phyloP scores from a whole-genome alignment of 768 basidiomycete genomes.

The Grammothele lineata region DNA sequence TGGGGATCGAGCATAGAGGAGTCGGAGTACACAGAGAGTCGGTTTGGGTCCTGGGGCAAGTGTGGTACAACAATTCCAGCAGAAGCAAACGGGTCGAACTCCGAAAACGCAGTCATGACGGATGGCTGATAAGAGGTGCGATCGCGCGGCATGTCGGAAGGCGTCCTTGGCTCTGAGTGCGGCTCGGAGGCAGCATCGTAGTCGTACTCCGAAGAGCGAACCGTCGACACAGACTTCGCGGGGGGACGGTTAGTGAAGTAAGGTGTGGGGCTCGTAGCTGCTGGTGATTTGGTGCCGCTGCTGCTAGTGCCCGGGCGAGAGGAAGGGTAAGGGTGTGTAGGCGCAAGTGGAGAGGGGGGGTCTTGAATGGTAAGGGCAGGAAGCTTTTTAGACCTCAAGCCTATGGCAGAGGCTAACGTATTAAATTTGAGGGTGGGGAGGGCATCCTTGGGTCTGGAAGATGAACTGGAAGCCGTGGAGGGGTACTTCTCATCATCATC shows the following conservation, averaged over 20 bases:
- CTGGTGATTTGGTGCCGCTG: conserved; percentile 10
- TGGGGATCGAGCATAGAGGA: conserved; percentile 43
- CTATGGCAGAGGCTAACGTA: conserved; percentile 56
- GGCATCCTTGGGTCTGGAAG: conserved; percentile 20
- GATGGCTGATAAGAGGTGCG: conserved; percentile 42
- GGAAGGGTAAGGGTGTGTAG: conserved; percentile 4
- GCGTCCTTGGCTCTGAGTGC: conserved; percentile 47
- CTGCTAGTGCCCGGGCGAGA: conserved; percentile 11
- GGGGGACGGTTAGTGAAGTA: conserved; percentile 35
- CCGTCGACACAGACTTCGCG: conserved; percentile 55
- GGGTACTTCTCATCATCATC: conserved; percentile 19
- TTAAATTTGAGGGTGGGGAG: conserved; percentile 42
- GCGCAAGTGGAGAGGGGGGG: conserved; percentile 29
- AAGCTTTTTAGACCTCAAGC: conserved; percentile 57
- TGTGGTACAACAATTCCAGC: conserved; percentile 40
- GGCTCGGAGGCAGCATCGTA: conserved; percentile 23
- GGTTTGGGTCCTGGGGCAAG: conserved; percentile 38
- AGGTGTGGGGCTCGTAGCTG: conserved; percentile 19
- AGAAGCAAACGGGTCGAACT: conserved; percentile 61
- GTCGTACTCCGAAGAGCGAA: conserved; percentile 50
- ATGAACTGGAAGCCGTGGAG: conserved; percentile 4
- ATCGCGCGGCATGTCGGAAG: conserved; percentile 37
- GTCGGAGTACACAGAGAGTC: conserved; percentile 51
- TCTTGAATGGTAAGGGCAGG: conserved; percentile 51
- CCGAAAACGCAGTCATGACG: conserved; percentile 52